phyloP scores from a whole-genome alignment of 2,329 filamentous ascomycete species.

The Teratosphaeria epicoccoides region DNA sequence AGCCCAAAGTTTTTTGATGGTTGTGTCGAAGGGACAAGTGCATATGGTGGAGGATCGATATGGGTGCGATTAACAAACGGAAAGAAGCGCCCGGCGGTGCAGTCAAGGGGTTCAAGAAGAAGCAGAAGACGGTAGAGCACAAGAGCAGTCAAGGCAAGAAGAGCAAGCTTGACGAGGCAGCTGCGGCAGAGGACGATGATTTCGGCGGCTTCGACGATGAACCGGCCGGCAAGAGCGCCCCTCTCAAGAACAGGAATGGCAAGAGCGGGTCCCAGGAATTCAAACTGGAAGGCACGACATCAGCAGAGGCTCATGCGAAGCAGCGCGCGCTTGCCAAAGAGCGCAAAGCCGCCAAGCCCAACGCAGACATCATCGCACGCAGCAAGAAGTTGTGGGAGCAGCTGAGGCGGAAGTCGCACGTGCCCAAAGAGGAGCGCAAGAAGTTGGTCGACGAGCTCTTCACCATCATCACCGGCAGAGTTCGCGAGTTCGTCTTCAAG shows the following conservation, averaged over 20 bases:
- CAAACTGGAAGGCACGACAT: conserved; percentile 45
- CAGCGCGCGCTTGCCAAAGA: conserved; percentile 82
- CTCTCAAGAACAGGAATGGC: conserved; percentile 6
- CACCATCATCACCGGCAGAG: conserved; percentile 75
- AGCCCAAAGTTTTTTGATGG: neutral
- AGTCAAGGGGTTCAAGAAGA: conserved; percentile 24
- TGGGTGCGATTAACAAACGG: conserved; percentile 31
- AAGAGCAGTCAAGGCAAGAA: conserved; percentile 6
- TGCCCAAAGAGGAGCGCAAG: conserved; percentile 79
- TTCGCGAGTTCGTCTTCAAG: conserved; percentile 96
- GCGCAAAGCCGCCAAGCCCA: conserved; percentile 83
- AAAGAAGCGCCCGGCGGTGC: conserved; percentile 25
- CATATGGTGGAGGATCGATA: conserved; percentile 4
- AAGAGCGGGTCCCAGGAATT: conserved; percentile 23
- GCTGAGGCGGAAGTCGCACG: conserved; percentile 82
- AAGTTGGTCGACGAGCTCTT: conserved; percentile 83
- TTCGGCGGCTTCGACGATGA: conserved; percentile 13
- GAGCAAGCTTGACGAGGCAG: conserved; percentile 17
- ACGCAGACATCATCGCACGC: conserved; percentile 77
- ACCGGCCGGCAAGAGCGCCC: conserved; percentile 1
- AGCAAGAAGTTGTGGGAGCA: conserved; percentile 97
- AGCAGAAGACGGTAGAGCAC: conserved; percentile 29
- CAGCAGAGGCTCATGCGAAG: conserved; percentile 80
- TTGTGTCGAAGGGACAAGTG: too few relatives aligned
- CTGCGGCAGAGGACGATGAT: conserved; percentile 15